Conservation (phyloP, 495 filamentous ascomycete species). For the Hypoxylon subgilvum region DNA sequence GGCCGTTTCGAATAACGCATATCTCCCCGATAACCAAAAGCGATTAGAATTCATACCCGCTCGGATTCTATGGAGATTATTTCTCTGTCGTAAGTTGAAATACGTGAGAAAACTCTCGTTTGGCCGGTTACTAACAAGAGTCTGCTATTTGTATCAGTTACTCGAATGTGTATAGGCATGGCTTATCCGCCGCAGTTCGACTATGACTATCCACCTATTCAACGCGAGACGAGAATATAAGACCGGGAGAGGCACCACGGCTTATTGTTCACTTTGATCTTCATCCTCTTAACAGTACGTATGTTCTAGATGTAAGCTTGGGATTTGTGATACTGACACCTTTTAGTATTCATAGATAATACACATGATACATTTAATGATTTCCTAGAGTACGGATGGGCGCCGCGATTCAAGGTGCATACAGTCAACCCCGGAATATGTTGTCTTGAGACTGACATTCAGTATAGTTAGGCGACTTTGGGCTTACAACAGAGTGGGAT, state of each 20-base stretch:
- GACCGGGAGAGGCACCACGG: neutral
- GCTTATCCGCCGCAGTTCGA: slow-evolving; percentile 17
- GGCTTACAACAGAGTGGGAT: slow-evolving; percentile 19
- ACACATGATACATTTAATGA: neutral
- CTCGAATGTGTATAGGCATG: slow-evolving; percentile 27
- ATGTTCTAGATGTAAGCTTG: neutral
- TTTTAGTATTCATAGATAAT: slow-evolving; percentile 18
- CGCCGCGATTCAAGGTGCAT: slow-evolving; percentile 16
- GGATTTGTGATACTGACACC: neutral
- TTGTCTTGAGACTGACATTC: neutral
- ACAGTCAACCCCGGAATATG: neutral
- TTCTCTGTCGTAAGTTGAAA: slow-evolving; percentile 18
- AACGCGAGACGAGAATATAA: slow-evolving; percentile 5
- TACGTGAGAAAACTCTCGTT: neutral
- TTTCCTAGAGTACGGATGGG: slow-evolving; percentile 4
- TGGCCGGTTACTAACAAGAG: neutral
- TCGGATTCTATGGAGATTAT: slow-evolving; percentile 25
- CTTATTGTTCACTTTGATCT: slow-evolving; percentile 23
- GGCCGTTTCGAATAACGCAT: slow-evolving; percentile 1
- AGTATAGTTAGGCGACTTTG: slow-evolving; percentile 23
- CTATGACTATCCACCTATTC: neutral
- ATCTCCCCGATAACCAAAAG: neutral
- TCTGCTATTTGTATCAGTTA: slow-evolving; percentile 6
- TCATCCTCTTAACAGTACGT: slow-evolving; percentile 25
- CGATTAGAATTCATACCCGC: slow-evolving; percentile 24